Base-by-base conservation (phyloP, 805 yeast species). In the Yarrowia divulgata region DNA sequence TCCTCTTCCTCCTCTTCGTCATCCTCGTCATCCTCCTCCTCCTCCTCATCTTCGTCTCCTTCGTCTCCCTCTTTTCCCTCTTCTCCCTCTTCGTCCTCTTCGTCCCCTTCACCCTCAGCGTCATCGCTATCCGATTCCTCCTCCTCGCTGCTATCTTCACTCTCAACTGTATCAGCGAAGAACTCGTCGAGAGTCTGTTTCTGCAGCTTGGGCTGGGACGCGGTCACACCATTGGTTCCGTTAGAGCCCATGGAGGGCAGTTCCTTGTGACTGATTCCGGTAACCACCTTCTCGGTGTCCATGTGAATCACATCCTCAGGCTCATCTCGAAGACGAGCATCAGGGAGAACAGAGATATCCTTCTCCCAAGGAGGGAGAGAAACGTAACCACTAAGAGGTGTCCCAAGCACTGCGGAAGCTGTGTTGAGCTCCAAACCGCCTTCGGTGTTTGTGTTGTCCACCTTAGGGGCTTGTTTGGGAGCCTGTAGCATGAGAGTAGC, bases 111-210 rank as follows among this genome's bases (percentile, higher is more conserved):
- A 9, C 76, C 77, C 7, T 76, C 77, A 12, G 71, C 74, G 13
- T 69, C 74, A 8, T 69, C 73, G 67, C 68, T 80, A 14, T 70
- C 75, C 13, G 71, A 49, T 5, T 49, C 79, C 35, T 73, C 76
- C 23, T 72, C 76, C 29, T 69, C 72, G 16, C 69, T 72, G n/a
- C 72, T 74, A 3, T 63, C 71, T 32, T 69, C 70, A n/a, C 60
- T 60, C n/a, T 71, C 73, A 8, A 60, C 66, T 0, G 42, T 45
- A 70, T 83, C 83, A 1, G 85, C 89, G 73, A 93, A 88, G 76
- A 93, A 93, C 71, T 93, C 98, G 75, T 93, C 98, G 69, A 93
- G 79, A 69, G 93, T 90, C 76, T 91, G 97, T 46, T 90, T 77
- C 70, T 85, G 84, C 74, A 88, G 68, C 81, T 82, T 71, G 78